Conservation (phyloP, 1,284 basidiomycete genomes). For the Tilletia indica region DNA sequence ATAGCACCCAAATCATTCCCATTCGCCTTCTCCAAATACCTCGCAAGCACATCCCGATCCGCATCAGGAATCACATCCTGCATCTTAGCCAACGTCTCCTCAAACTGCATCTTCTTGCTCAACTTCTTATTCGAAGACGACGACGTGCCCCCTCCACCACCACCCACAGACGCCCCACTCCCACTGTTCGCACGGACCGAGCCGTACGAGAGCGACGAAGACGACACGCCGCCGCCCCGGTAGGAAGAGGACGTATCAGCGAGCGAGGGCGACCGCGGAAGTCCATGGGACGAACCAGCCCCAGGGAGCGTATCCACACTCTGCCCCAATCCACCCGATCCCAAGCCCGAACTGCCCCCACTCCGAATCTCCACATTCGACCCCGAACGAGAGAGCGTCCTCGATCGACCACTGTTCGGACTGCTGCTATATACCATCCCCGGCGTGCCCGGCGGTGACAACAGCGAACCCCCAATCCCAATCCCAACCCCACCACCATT, state of each 20-base stretch:
- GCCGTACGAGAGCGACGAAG: slow-evolving; percentile 2
- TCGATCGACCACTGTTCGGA: not conserved
- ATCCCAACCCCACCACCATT: not conserved
- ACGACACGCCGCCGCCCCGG: not conserved
- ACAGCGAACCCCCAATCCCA: not conserved
- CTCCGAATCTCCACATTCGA: not conserved
- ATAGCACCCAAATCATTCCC: slow-evolving; percentile 45
- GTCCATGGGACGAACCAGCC: not conserved
- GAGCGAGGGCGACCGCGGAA: slow-evolving; percentile 5
- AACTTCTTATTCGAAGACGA: not conserved
- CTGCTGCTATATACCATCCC: not conserved
- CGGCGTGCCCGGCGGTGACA: slow-evolving; percentile 4
- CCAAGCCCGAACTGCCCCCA: not conserved
- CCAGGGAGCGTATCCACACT: not conserved
- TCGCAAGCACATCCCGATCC: slow-evolving; percentile 31
- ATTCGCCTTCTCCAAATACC: slow-evolving; percentile 38
- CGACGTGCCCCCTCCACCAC: not conserved
- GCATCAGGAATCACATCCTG: slow-evolving; percentile 47
- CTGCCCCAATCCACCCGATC: not conserved
- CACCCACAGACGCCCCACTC: not conserved
- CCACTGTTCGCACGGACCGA: not conserved
- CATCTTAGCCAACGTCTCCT: slow-evolving; percentile 33
- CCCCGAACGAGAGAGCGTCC: slow-evolving; percentile 9
- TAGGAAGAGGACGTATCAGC: slow-evolving; percentile 13
- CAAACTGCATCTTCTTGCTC: slow-evolving; percentile 22